Base-by-base conservation (phyloP, 441 rosid species). In the Euphorbia celastroides region DNA sequence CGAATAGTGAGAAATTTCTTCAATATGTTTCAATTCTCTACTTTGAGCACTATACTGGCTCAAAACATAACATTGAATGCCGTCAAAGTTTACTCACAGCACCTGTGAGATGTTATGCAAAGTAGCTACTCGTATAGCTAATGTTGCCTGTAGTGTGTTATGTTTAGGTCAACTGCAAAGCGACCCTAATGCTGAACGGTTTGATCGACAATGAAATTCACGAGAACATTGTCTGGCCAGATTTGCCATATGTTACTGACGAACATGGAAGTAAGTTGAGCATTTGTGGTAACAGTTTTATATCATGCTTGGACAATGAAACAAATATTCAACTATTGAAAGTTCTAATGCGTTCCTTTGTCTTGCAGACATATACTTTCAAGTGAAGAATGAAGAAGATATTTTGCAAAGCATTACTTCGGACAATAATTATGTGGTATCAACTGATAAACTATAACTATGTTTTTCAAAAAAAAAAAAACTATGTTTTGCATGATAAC, bases 201-300 rank as follows among this genome's bases (percentile, higher is more conserved):
- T 55, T 86, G 71, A 69, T 85, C 57, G 73, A 79, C 66, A 84
- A 80, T 76, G 96, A 84, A 67, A 69, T 83, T 75, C 90, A 88
- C 69, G 96, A 90, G 75, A 88, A 87, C 67, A 70, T 94, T 77
- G 74, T 92, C 72, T 88, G 90, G 92, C 92, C 98, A 12, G 99
- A 89, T 75, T 75, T 91, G 80, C 90, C 86, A 75, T 94, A 86
- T 67, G 83, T 85, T 42, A 86, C 89, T 42, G 97, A 94, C 75
- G 87, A 88, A 76, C 82, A 83, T 65, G 99, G 99, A 84, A 86
- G 99, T 92, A 80, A 70, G 95, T 77, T 42, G 10, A 59, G 60
- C 50, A 22, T 25, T 50, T 54, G 66, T 63, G 59, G 5, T 69
- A 61, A 69, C 27, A 32, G 1, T 25, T 17, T 8, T 52, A 13